Evolutionary conservation across 176 grass and related monocot genomes (phyloP).

Genomic region (Musa itinerans): DNA sequence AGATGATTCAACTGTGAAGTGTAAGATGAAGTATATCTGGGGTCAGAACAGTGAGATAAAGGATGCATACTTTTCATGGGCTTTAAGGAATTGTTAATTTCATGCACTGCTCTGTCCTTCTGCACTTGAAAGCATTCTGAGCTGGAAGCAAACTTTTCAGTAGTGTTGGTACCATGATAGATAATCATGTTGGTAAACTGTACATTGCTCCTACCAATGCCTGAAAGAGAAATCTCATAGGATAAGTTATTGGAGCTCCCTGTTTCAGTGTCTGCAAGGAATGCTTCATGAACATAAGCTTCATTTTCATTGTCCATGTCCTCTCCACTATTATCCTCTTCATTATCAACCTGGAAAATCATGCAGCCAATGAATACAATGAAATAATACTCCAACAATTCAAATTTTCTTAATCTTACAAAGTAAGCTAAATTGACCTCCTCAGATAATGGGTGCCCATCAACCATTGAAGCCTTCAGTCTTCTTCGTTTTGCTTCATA

Average conservation of each 20-base stretch:
- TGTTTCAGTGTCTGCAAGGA: slow-evolving; percentile 59
- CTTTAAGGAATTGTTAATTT: slow-evolving; percentile 17
- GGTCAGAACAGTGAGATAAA: slow-evolving; percentile 9
- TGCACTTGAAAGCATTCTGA: slow-evolving; percentile 23
- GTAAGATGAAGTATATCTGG: too few relatives aligned
- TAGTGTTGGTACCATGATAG: slow-evolving; percentile 15
- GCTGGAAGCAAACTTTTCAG: slow-evolving; percentile 29
- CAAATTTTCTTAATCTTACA: not conserved
- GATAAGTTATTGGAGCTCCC: slow-evolving; percentile 24
- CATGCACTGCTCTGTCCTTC: slow-evolving; percentile 25
- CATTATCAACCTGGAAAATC: slow-evolving; percentile 34
- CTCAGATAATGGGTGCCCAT: slow-evolving; percentile 20
- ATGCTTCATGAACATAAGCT: slow-evolving; percentile 94
- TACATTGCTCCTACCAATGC: slow-evolving; percentile 18
- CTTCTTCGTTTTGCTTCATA: slow-evolving; percentile 77
- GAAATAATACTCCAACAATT: not conserved
- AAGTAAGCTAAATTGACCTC: slow-evolving; percentile 44
- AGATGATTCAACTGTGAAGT: too few relatives aligned
- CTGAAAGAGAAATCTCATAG: slow-evolving; percentile 28
- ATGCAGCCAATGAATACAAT: slow-evolving; percentile 17
- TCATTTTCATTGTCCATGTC: slow-evolving; percentile 51
- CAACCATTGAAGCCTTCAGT: slow-evolving; percentile 41
- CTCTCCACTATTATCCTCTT: slow-evolving; percentile 32
- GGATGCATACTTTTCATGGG: slow-evolving; percentile 11
- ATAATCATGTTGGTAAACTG: slow-evolving; percentile 13